phyloP scores from a whole-genome alignment of 768 basidiomycete species.

The Podaxis pistillaris region DNA sequence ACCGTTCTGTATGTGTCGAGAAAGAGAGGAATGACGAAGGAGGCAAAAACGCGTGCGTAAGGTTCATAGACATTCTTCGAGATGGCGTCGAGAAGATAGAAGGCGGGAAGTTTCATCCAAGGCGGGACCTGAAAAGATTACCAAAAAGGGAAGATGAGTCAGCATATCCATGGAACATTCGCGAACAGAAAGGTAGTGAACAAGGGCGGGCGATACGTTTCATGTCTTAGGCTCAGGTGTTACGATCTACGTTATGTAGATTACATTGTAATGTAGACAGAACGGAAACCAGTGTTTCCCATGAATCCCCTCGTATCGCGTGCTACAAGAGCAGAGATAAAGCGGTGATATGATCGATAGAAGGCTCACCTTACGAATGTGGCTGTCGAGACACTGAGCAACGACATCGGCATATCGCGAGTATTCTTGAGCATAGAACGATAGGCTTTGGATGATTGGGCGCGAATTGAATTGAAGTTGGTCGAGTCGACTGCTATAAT shows the following conservation, averaged over 20 bases:
- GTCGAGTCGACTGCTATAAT: constrained; percentile 70
- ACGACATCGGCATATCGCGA: constrained; percentile 76
- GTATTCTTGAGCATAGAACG: constrained; percentile 90
- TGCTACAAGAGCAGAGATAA: constrained; percentile 15
- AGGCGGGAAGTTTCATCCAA: constrained; percentile 88
- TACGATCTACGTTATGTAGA: constrained; percentile 19
- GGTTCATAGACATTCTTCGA: constrained; percentile 95
- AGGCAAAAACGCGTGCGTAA: constrained; percentile 82
- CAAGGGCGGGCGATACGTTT: constrained; percentile 26
- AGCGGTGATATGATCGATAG: constrained; percentile 16
- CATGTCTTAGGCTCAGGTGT: constrained; percentile 32
- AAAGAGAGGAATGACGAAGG: constrained; percentile 81
- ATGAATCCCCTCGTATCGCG: constrained; percentile 16
- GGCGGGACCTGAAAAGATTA: constrained; percentile 68
- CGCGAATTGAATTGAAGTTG: constrained; percentile 93
- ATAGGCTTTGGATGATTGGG: constrained; percentile 89
- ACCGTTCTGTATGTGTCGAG: constrained; percentile 86
- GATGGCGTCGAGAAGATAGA: constrained; percentile 95
- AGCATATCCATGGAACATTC: constrained; percentile 54
- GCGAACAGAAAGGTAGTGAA: constrained; percentile 26
- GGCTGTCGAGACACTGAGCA: constrained; percentile 77
- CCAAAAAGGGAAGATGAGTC: constrained; percentile 59
- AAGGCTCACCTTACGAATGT: constrained; percentile 84
- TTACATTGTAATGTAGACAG: constrained; percentile 2
- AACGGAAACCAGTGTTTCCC: constrained; percentile 7